Percentiles rank a stretch among this genome's conserved stretches.
Evolutionary conservation across 257 asterid species (phyloP).

Genomic region (Fraxinus americana): DNA sequence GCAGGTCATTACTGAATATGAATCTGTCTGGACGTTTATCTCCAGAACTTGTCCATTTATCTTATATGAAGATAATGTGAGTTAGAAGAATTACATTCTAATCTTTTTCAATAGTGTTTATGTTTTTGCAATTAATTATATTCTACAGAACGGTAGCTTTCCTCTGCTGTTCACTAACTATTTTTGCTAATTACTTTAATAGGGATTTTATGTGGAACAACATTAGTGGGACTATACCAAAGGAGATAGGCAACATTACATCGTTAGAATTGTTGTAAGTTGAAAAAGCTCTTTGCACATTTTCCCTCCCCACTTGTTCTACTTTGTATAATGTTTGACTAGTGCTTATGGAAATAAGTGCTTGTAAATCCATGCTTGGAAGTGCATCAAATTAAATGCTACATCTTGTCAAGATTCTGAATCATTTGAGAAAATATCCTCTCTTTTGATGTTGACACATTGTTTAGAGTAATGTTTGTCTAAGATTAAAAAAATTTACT

Average conservation of each 20-base stretch:
- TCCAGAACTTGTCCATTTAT: constrained; percentile 77
- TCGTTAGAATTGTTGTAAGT: constrained; percentile 73
- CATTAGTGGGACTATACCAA: constrained; percentile 77
- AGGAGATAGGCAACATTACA: constrained; percentile 77
- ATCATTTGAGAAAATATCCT: background rate
- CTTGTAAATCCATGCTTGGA: background rate
- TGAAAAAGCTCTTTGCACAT: constrained; percentile 20
- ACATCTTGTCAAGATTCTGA: background rate
- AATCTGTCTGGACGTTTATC: constrained; percentile 80
- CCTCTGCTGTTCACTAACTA: background rate
- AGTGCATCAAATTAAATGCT: background rate
- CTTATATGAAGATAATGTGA: constrained; percentile 76
- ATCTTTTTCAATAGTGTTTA: constrained; percentile 2
- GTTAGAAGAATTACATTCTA: constrained; percentile 28
- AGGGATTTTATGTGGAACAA: constrained; percentile 95
- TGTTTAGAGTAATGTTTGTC: background rate
- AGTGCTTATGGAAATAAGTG: background rate
- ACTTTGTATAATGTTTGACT: background rate
- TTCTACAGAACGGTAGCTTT: constrained; percentile 5
- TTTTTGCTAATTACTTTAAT: constrained; percentile 24
- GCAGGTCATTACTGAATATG: constrained; percentile 59
- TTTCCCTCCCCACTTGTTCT: background rate
- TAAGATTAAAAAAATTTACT: background rate
- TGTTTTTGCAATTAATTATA: constrained; percentile 5
- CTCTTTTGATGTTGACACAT: background rate